Evolutionary conservation across 768 basidiomycete species (phyloP).

Genomic region (Pulveroboletus sp.): DNA sequence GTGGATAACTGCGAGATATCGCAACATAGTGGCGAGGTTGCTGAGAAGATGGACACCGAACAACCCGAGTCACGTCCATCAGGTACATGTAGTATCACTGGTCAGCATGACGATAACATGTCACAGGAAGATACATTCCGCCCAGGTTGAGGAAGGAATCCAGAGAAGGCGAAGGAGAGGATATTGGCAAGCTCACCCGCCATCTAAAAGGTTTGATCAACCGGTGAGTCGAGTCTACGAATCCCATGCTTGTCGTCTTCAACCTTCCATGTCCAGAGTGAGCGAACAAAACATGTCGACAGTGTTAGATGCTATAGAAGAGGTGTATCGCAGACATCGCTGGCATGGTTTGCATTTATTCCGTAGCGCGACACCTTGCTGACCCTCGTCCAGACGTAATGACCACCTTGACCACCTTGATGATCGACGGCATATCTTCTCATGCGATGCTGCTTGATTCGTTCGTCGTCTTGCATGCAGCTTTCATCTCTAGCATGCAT

Average conservation of each 20-base stretch:
- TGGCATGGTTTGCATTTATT: slow-evolving; percentile 59
- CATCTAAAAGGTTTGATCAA: slow-evolving; percentile 88
- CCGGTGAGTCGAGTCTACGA: slow-evolving; percentile 43
- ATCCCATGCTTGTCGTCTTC: background rate
- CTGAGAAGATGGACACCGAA: background rate
- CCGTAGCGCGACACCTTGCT: slow-evolving; percentile 4
- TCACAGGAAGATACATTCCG: slow-evolving; percentile 65
- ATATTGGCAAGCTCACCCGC: slow-evolving; percentile 55
- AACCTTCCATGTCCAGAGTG: slow-evolving; percentile 52
- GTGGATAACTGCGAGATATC: slow-evolving; percentile 1
- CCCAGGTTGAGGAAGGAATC: slow-evolving; percentile 66
- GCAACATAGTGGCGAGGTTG: background rate
- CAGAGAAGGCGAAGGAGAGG: slow-evolving; percentile 37
- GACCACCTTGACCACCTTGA: slow-evolving; percentile 66
- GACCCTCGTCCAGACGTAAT: slow-evolving; percentile 62
- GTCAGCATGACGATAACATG: slow-evolving; percentile 1
- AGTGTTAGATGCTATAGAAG: slow-evolving; percentile 71
- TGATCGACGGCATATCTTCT: slow-evolving; percentile 75
- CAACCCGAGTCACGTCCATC: slow-evolving; percentile 1
- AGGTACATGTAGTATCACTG: slow-evolving; percentile 11
- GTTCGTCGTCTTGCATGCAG: slow-evolving; percentile 84
- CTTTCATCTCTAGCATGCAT: slow-evolving; percentile 77
- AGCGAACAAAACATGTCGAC: slow-evolving; percentile 84
- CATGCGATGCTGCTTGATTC: slow-evolving; percentile 83
- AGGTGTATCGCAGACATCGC: slow-evolving; percentile 68